A percentile compares a stretch with the other conserved stretches of the same genome.
Conservation (phyloP, 192 early-diverging fungal genomes). For the Phlyctochytrium planicorne region DNA sequence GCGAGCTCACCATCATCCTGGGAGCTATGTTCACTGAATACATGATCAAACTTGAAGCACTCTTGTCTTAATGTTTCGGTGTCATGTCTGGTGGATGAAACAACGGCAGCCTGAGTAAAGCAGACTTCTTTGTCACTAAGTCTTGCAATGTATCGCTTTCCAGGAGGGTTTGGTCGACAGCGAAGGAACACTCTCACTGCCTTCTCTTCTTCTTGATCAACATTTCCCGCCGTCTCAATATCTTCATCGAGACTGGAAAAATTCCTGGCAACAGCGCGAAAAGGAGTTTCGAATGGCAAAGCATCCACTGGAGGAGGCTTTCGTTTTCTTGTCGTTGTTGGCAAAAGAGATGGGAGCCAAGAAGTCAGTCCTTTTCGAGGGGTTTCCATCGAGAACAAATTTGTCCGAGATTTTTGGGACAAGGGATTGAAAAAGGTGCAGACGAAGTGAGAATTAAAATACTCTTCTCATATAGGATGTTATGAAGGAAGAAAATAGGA, state of each 20-base stretch:
- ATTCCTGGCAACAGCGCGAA: neutral
- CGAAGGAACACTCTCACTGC: conserved; percentile 24
- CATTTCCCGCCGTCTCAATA: too few species aligned
- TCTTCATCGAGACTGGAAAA: neutral
- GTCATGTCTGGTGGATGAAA: too few species aligned
- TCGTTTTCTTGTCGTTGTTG: neutral
- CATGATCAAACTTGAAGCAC: conserved; percentile 18
- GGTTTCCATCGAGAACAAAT: too few species aligned
- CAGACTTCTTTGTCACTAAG: neutral
- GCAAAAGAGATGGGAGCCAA: too few species aligned
- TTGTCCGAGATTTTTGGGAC: too few species aligned
- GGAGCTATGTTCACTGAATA: conserved; percentile 19
- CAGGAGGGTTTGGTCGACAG: conserved; percentile 4
- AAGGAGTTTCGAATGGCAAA: neutral
- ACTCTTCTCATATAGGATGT: too few species aligned
- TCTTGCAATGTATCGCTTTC: neutral
- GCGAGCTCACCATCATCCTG: conserved; percentile 12
- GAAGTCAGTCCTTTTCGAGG: too few species aligned
- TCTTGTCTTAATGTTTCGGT: conserved; percentile 3
- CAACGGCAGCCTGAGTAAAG: neutral
- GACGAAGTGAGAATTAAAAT: too few species aligned
- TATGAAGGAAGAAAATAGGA: too few species aligned
- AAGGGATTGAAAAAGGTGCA: too few species aligned
- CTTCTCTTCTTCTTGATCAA: neutral
- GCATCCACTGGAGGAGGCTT: neutral